Base-by-base conservation (phyloP, 208 protist species). In the Trypanosoma conorhini region DNA sequence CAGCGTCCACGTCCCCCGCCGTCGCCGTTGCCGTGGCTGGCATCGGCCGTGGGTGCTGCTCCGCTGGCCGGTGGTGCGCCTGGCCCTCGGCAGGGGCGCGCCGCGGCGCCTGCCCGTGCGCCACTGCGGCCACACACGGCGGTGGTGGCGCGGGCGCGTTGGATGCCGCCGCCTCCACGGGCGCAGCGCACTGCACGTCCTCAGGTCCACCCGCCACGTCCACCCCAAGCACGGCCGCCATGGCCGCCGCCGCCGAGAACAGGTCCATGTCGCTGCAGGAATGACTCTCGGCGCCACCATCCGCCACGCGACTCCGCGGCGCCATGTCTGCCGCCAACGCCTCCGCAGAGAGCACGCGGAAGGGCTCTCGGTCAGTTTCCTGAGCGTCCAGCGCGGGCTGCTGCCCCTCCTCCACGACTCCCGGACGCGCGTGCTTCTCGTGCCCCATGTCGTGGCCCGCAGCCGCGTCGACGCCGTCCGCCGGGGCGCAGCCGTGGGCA, bases 101-200 rank as follows among this genome's bases (percentile, higher is more conserved):
- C 42, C 9, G 42, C 15, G 42, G 17, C 15, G 15, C 15, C 15
- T 15, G 1, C 42, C 1, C 51, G n/a, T 44, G 15, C 42, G 62
- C 28, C 42, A 67, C 55, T 35, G 48, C 62, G 7, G 42, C 62
- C 9, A 67, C 28, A 28, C 44, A 67, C 8, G 62, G 7, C 8
- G 62, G 7, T 22, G 46, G 46, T 3, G 62, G 46, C 21, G 26
- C 64, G 8, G 59, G 22, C 21, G 50, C 35, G 19, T 10, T 17
- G n/a, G 24, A 44, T 33, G 8, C 61, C n/a, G 60, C 64, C 28
- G 58, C 64, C 21, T 50, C 51, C 35, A 38, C 59, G 8, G 42
- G 42, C 15, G 42, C 9, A 12, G 9, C 8, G n/a, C n/a, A n/a
- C 42, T 10, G 13, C 42, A 46, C 15, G 42, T 46, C 42, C 42